Evolutionary conservation across 768 basidiomycete genomes (phyloP), one percentile per base, ranked within the genome.

Genomic region (Lactarius trivialis): DNA sequence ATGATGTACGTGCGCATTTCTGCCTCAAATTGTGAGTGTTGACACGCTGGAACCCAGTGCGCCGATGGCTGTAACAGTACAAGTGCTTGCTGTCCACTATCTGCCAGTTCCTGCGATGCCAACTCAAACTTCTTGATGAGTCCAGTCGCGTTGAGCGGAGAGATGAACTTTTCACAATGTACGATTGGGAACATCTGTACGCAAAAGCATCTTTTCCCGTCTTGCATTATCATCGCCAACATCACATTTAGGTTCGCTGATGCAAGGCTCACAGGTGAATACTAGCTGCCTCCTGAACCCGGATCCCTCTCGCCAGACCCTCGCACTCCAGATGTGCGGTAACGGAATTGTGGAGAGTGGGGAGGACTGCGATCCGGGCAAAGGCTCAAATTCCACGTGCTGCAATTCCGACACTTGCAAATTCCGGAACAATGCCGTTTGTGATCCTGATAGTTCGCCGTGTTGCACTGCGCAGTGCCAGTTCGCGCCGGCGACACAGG

Each of bases 301-400:
- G 11, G 81, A 85, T 60, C 84, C 89, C 1, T 82, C 75, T 59
- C 68, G 63, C 60, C 55, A 48, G 50, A 79, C 77, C 7, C 82
- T 89, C 66, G 80, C 84, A 3, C 76, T 89, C 21, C 79, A 88
- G 67, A 87, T 86, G 85, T 89, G 87, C 69, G 88, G 89, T 30
- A 91, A 92, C 72, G 90, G 90, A 55, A 91, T 92, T 64, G 84
- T 90, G 56, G 89, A 91, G 70, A 71, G 68, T 0, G 92, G 90
- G 33, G 93, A 96, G 75, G 88, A 94, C 41, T 94, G 93, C 71
- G 92, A 96, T 73, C 91, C 92, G 0, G 89, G 89, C 33, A 68
- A 71, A 37, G 85, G 83, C 57, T 70, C 77, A 12, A 75, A 76
- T 48, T 84, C 84, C 5, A 73, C 79, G 2, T 94, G 92, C 75